Evolutionary conservation across 2,329 filamentous ascomycete genomes (phyloP), one percentile per base, ranked within the genome.

Genomic region (Chaetomiaceae sp.): DNA sequence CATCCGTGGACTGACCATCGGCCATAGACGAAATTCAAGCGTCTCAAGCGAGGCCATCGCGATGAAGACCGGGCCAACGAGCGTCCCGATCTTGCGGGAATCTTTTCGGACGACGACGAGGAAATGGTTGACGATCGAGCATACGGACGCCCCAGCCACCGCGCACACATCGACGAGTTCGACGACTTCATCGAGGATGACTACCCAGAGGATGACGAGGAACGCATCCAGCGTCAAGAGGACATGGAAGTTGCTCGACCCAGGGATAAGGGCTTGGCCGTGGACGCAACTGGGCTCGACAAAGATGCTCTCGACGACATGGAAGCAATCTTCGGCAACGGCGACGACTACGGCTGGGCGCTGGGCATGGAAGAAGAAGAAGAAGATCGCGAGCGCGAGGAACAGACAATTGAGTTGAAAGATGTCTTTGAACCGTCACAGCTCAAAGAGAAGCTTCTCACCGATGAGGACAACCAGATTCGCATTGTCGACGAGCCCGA

Each of bases 381-480:
- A 60, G 89, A 95, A 60, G 85, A 89, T 43, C 84, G 87, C 53
- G 79, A 87, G 60, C 81, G 85, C 55, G 87, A 89, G 57, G 89
- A 95, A 60, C 88, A 91, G 64, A 85, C 86, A 40, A 82, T 97
- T 37, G 90, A 96, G 70, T 81, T 99, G 58, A 96, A 97, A 73
- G 92, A 99, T 67, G 92, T 99, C 46, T 99, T 99, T 64, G 94
- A 99, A 71, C 94, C 94, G 0, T 95, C 91, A 2, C 90, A 99
- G 68, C 80, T 99, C 34, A 85, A 87, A 52, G 94, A 99, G 72
- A 92, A 90, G 72, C 87, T 97, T 69, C 81, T 99, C 62, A 99
- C 94, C 8, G 94, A 97, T 53, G 90, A 91, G 58, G 94, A 99
- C 69, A 95, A 97, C 68, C 75, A 84, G 53, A 96, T 99, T 60